Conservation (phyloP, 192 early-diverging fungal species). For the Spinellus fusiger region DNA sequence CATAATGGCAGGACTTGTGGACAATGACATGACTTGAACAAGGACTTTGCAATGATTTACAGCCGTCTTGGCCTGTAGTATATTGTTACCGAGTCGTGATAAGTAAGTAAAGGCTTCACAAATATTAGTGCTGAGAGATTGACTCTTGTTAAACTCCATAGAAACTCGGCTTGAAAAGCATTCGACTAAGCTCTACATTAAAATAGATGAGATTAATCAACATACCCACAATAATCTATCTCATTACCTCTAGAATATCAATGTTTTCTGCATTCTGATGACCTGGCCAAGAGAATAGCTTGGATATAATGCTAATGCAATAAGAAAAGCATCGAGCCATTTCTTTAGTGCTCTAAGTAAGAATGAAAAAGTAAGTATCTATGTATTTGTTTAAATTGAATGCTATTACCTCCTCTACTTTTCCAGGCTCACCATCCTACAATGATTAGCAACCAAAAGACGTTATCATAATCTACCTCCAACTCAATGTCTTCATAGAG, state of each 20-base stretch:
- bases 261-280: slow-evolving; percentile 25
- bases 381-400: not conserved
- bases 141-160: not conserved
- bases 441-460: not conserved
- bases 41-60: slow-evolving; percentile 35
- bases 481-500: not conserved
- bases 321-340: slow-evolving; percentile 11
- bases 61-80: slow-evolving; percentile 39
- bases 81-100: slow-evolving; percentile 24
- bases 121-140: slow-evolving; percentile 15
- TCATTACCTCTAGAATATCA: slow-evolving; percentile 19
- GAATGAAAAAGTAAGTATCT: not conserved
- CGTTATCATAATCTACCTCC: slow-evolving; percentile 1
- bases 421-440: slow-evolving; percentile 11
- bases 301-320: slow-evolving; percentile 22
- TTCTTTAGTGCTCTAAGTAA: slow-evolving; percentile 8
- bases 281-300: slow-evolving; percentile 34
- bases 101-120: slow-evolving; percentile 34
- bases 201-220: not conserved
- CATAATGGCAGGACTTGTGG: slow-evolving; percentile 19
- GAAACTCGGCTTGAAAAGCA: not conserved
- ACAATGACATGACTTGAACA: slow-evolving; percentile 31
- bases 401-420: slow-evolving; percentile 11
- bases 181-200: not conserved
- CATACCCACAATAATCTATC: not conserved